Percentiles rank a stretch among this genome's conserved stretches.
Evolutionary conservation across 2,329 filamentous ascomycete species (phyloP).

Genomic region (Periconia macrospinosa): DNA sequence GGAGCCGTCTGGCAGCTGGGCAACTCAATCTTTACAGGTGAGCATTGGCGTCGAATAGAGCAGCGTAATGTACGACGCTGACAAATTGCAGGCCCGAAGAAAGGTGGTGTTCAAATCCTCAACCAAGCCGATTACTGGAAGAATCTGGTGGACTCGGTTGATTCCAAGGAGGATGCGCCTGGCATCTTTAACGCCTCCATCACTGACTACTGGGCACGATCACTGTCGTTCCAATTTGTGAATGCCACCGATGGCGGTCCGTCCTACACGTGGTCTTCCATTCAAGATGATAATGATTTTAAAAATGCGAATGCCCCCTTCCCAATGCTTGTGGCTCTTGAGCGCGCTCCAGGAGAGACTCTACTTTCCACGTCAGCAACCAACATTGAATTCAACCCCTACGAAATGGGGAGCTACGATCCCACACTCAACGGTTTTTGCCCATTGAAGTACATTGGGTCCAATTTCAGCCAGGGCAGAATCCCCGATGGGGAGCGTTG

Average conservation of each 20-base stretch:
- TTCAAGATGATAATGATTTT: conserved; percentile 66
- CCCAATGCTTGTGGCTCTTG: conserved; percentile 73
- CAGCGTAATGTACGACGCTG: background rate
- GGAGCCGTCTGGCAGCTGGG: conserved; percentile 64
- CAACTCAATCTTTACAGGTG: conserved; percentile 62
- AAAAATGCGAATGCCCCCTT: conserved; percentile 65
- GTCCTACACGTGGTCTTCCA: conserved; percentile 80
- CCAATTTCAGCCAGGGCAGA: conserved; percentile 67
- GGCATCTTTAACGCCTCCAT: conserved; percentile 67
- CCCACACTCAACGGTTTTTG: conserved; percentile 72
- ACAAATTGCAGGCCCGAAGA: conserved; percentile 48
- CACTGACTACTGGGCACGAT: conserved; percentile 87
- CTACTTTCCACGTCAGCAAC: conserved; percentile 72
- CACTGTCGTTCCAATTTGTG: conserved; percentile 83
- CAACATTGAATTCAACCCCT: conserved; percentile 77
- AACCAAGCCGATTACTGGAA: conserved; percentile 64
- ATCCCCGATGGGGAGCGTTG: conserved; percentile 63
- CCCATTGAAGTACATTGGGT: conserved; percentile 71
- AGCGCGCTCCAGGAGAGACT: conserved; percentile 62
- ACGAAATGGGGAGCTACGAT: conserved; percentile 77
- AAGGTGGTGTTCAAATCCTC: conserved; percentile 55
- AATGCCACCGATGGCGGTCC: conserved; percentile 71
- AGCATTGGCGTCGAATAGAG: background rate
- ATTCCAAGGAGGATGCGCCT: conserved; percentile 63
- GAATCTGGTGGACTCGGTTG: conserved; percentile 60